Base-by-base conservation (phyloP, 2,329 filamentous ascomycete species). In the Cytospora mali region DNA sequence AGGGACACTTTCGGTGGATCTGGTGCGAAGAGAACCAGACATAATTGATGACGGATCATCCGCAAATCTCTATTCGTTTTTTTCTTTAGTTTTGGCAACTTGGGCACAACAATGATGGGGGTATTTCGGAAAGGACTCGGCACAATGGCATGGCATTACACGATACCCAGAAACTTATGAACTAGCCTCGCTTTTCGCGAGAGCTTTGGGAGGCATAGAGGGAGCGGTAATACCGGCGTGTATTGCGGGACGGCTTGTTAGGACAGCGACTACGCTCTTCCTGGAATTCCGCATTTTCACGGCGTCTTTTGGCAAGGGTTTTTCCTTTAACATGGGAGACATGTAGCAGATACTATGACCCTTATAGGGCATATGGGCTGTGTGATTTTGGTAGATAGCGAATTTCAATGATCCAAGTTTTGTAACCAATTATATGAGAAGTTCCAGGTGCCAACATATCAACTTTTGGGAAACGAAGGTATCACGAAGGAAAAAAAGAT, bases 1-100 rank as follows among this genome's bases (percentile, higher is more conserved):
- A 89, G 88, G 71, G 88, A 91, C 65, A 73, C 80, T 35, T 82
- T 83, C 66, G 79, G 80, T 16, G 76, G 75, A 31, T 74, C 75
- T 39, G 75, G 77, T 49, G 73, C 73, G 16, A 87, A 87, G 72
- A 76, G 84, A 62, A 79, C 75, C 58, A 77, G 84, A 57, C 83
- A 86, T 63, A 71, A 72, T 56, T 82, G 66, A 75, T 23, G 28
- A 25, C 14, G 33, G 11, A 23, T 25, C 48, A 29, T 27, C 53
- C 28, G 54, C 39, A 31, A n/a, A 46, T 60, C 48, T 28, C 27
- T 13, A 53, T 31, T 54, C 33, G n/a, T n/a, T n/a, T 27, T 3
- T 60, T 54, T 54, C 28, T 48, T 23, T 50, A 53, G 27, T 33
- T 52, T 56, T 42, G 39, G 33, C 21, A n/a, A 31, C 23, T 29